A percentile compares a stretch with the other conserved stretches of the same genome.
These are phyloP conservation scores for Aureobasidium zeae DNA, from an alignment of 2,329 filamentous ascomycete species.

Conservation along the genomic window DNA sequence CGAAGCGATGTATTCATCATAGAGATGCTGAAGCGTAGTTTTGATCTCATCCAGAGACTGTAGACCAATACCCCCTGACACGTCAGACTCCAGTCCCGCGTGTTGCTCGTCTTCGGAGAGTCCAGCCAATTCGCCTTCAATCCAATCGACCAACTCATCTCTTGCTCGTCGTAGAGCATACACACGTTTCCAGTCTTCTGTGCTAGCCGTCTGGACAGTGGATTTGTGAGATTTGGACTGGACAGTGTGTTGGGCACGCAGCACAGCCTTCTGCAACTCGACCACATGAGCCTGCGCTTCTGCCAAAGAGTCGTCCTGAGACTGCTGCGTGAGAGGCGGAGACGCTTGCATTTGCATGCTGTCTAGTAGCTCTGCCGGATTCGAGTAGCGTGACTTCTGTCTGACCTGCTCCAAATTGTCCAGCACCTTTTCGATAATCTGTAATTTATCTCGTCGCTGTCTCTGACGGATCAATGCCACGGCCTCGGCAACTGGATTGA, in stretches of 20 bases:
- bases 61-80: not conserved
- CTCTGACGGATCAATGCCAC: conserved; percentile 7
- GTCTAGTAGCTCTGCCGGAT: conserved; percentile 1
- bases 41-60: not conserved
- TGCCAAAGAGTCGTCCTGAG: not conserved
- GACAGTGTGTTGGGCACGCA: conserved; percentile 1
- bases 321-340: not conserved
- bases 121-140: conserved; percentile 15
- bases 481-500: not conserved
- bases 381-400: conserved; percentile 2
- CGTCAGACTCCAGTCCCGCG: not conserved
- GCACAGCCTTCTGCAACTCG: conserved; percentile 17
- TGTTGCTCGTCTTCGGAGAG: conserved; percentile 10
- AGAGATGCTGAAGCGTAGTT: not conserved
- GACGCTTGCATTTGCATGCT: not conserved
- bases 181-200: conserved; percentile 4
- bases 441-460: conserved; percentile 7
- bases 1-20: conserved; percentile 7
- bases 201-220: not conserved
- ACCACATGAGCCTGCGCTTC: conserved; percentile 3
- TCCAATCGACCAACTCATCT: conserved; percentile 16
- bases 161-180: conserved; percentile 12
- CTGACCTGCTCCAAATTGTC: conserved; percentile 8
- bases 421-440: conserved; percentile 4
- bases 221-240: not conserved